Evolutionary conservation across 768 basidiomycete species (phyloP).

Genomic region (Tremella yokohamensis): DNA sequence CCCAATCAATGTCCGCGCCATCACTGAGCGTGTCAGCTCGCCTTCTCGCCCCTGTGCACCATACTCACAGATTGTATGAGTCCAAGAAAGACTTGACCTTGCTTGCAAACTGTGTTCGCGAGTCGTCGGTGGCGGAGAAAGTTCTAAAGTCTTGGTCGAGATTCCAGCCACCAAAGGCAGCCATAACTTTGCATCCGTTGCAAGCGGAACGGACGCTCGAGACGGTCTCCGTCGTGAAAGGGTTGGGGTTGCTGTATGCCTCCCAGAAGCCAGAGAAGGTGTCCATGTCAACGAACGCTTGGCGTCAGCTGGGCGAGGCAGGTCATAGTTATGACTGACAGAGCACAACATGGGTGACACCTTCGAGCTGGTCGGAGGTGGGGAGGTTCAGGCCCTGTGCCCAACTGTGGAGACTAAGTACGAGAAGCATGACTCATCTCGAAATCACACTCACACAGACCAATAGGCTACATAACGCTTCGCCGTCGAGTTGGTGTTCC

Average conservation of each 20-base stretch:
- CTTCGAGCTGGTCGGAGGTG: conserved; percentile 15
- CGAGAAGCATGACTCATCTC: background rate
- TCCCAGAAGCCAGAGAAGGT: no score
- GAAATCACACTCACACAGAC: conserved; percentile 15
- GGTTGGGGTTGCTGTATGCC: background rate
- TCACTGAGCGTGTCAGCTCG: no score
- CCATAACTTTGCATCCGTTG: conserved; percentile 23
- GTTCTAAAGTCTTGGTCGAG: conserved; percentile 15
- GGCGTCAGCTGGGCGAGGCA: no score
- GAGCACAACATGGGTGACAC: conserved; percentile 31
- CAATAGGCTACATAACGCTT: conserved; percentile 26
- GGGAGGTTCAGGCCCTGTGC: conserved; percentile 8
- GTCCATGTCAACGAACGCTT: no score
- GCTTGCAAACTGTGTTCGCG: conserved; percentile 11
- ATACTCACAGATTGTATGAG: conserved; percentile 7
- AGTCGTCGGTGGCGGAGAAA: conserved; percentile 6
- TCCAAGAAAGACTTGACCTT: conserved; percentile 14
- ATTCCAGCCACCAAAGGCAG: conserved; percentile 31
- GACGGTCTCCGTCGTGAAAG: conserved; percentile 3
- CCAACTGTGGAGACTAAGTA: conserved; percentile 1
- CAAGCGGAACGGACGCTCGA: conserved; percentile 5
- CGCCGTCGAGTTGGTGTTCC: background rate
- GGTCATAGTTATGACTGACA: conserved; percentile 8
- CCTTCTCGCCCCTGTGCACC: no score
- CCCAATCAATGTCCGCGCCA: no score